Evolutionary conservation across 306 rosid species (phyloP).

Genomic region (Astragalus membranaceus): DNA sequence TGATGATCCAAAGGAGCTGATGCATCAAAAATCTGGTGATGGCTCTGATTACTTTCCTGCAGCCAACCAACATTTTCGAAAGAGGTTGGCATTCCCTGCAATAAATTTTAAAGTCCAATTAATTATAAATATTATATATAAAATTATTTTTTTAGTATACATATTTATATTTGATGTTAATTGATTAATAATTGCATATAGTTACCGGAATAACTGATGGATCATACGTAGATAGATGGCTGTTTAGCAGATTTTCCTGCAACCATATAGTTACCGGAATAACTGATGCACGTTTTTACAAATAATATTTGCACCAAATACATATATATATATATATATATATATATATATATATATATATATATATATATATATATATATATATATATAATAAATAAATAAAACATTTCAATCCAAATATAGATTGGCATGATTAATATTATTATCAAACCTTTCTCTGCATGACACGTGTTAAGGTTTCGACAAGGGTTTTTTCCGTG

Average conservation of each 20-base stretch:
- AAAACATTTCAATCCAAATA: too few species aligned
- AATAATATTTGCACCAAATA: too few species aligned
- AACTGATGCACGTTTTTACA: not conserved
- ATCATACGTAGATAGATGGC: conserved; percentile 51
- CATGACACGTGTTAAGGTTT: conserved; percentile 56
- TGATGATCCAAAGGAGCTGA: conserved; percentile 49
- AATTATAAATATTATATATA: not conserved
- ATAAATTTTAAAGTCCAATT: conserved; percentile 3
- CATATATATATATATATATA: too few species aligned
- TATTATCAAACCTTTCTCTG: conserved; percentile 63
- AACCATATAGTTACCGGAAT: not conserved
- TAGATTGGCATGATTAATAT: not conserved
- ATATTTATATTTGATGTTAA: not conserved
- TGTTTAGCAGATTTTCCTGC: conserved; percentile 52
- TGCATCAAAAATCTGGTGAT: conserved; percentile 42
- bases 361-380: too few species aligned
- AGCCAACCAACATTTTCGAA: conserved; percentile 58
- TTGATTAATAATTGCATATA: not conserved
- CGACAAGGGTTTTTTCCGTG: conserved; percentile 52
- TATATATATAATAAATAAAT: too few species aligned
- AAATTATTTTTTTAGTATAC: too few species aligned
- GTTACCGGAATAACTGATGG: conserved; percentile 50
- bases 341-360: too few species aligned
- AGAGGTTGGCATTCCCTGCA: conserved; percentile 41
- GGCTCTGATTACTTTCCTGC: conserved; percentile 42